Base-by-base conservation (phyloP, 2,329 filamentous ascomycete genomes). In the Colletotrichum sp. region DNA sequence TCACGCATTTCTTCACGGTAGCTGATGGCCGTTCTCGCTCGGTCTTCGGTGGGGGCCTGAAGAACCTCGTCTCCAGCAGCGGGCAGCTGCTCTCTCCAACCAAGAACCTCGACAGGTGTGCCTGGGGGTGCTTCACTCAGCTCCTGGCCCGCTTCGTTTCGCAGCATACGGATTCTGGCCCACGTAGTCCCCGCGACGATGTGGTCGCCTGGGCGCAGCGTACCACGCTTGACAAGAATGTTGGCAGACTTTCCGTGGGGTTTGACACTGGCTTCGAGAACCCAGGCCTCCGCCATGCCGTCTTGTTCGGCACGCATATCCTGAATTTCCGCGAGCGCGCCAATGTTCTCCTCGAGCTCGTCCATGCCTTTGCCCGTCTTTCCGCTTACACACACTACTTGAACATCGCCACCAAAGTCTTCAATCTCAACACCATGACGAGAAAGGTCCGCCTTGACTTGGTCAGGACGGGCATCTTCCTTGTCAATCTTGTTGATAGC, bases 401-500 rank as follows among this genome's bases (percentile, higher is more conserved):
- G 97, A 21, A 97, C 95, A 78, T 99, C 97, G 74, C 97, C 97
- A 55, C 97, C 97, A 80, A 92, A 98, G 82, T 99, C 97, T 86
- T 99, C 97, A 71, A 99, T 94, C 80, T 98, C 94, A 34, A 99
- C 92, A 9, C 94, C 95, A 81, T 98, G 90, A 3, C 92, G 89
- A 10, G 94, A 92, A 28, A 99, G 92, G 83, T 99, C 97, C 72
- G 93, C 89, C 86, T 99, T 99, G 77, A 99, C 96, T 64, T 92
- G 91, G 57, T 98, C 94, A 13, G 96, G 86, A 67, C 95, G 92
- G 7, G 94, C 93, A 75, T 95, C 94, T 75, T 94, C 92, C 85
- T 97, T 98, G 86, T 99, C 97, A 67, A 98, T 92, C 86, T 99
- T 99, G 88, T 97, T 99, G 86, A 99, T 96, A 18, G 98, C 98